These are phyloP conservation scores for Lecanoromycetidae sp. DNA, from an alignment of 2,329 filamentous ascomycete species.

Conservation along the genomic window DNA sequence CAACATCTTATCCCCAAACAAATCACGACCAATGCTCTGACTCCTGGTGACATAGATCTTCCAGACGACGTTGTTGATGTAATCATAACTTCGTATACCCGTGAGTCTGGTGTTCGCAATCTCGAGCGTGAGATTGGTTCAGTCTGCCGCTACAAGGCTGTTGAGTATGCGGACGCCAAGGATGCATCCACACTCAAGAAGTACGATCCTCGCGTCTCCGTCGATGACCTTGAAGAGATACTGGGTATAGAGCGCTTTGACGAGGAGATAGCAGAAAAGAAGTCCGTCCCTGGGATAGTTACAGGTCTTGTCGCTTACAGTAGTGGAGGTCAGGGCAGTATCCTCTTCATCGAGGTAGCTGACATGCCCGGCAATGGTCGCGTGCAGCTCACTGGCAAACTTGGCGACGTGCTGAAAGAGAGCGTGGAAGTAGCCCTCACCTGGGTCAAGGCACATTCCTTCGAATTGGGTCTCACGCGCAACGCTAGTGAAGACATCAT, in stretches of 20 bases:
- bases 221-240: conserved; percentile 78
- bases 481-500: conserved; percentile 84
- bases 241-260: conserved; percentile 88
- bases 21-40: conserved; percentile 76
- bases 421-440: conserved; percentile 90
- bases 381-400: conserved; percentile 89
- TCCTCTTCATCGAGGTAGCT: conserved; percentile 95
- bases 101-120: conserved; percentile 90
- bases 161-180: conserved; percentile 83
- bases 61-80: conserved; percentile 79
- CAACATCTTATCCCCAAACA: conserved; percentile 95
- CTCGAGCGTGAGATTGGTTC: conserved; percentile 90
- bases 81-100: conserved; percentile 92
- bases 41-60: conserved; percentile 61
- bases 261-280: conserved; percentile 86
- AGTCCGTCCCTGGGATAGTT: conserved; percentile 73
- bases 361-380: conserved; percentile 90
- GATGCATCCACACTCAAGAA: conserved; percentile 55
- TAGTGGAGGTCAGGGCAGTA: conserved; percentile 83
- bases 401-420: conserved; percentile 94
- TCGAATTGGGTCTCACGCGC: conserved; percentile 70
- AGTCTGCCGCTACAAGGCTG: conserved; percentile 88
- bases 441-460: conserved; percentile 96
- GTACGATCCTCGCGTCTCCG: conserved; percentile 62
- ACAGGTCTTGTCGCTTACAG: conserved; percentile 94